Evolutionary conservation across 129 eudicot genomes (phyloP), one percentile per base, ranked within the genome.

Genomic region (Daucus carota): DNA sequence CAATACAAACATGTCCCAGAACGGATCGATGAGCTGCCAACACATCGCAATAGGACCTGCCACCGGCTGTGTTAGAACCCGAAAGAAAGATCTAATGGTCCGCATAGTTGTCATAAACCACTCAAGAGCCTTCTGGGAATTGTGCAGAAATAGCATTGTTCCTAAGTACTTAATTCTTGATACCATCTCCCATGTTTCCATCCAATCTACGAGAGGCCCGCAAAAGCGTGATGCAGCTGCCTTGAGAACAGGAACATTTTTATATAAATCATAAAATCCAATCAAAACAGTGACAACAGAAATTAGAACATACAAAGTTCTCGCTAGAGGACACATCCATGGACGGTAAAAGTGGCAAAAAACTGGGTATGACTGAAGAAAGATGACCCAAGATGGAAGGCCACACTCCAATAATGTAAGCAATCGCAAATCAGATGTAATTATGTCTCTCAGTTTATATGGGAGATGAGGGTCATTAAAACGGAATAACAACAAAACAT

Each of bases 361-460:
- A 22, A 82, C 89, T 0, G 96, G 98, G 63, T 94, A 94, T 6
- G 97, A 94, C 74, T 94, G 97, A 50, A 86, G 93, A 80, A 94
- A 94, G 33, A 94, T 84, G 73, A 94, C 98, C 98, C 98, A 94
- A 57, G 98, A 87, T 15, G 98, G 98, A 87, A 94, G 98, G 45
- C 98, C 98, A 42, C 90, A 84, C 75, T 94, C 98, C 52, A 91
- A 85, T 71, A 94, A 78, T 68, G 97, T 91, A 77, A 91, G 97
- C 72, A 94, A 81, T 73, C 97, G 84, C 74, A 91, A 67, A 82
- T 94, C 91, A 62, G 83, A 69, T 81, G 80, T 86, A 11, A 94
- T 75, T 74, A 91, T 79, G 20, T 87, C 83, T 76, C 79, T 86
- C 79, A 94, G 47, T 78, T 84, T 85, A 50, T 86, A 91, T 34